Base-by-base conservation (phyloP, 1,139 yeast genomes). In the Suhomyces choctaworum region DNA sequence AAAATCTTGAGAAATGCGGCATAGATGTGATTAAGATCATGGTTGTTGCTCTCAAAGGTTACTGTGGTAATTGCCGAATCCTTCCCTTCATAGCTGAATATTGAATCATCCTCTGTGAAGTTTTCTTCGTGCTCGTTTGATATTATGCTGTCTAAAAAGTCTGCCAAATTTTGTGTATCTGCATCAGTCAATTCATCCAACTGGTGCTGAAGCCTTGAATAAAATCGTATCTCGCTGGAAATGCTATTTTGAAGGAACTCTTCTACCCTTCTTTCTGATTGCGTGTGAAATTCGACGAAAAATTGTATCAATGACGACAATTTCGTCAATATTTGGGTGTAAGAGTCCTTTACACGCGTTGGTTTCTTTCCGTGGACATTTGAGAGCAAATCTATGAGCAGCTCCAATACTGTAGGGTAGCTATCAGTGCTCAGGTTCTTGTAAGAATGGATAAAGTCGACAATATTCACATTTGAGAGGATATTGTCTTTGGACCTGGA, bases 91-190 rank as follows among this genome's bases (percentile, higher is more conserved):
- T 51, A 56, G 27, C 55, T 55, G 36, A 58, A 57, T 12, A 56
- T 54, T 1, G 59, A 48, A 29, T 54, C 56, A 4, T 28, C 34
- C n/a, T 31, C 29, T 5, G 31, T 29, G 2, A 8, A 9, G 17
- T 33, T 37, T 7, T 25, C 27, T 4, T 38, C 33, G 2, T 16
- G 20, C 13, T 26, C 27, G 9, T 29, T 25, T 12, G 27, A 22
- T 4, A 56, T 41, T 24, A 50, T 46, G 7, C 45, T 41, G 27
- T 58, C 65, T 24, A 62, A 37, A 10, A 53, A 50, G 9, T 39
- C 36, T 4, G 54, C 55, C 15, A 61, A 44, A 28, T 49, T 46
- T 14, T 54, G 55, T 4, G 66, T 58, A 27, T 60, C 64, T 16
- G 52, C 52, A 7, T 54, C 47, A 8, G 39, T 44, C n/a, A 51